These are phyloP conservation scores for Pleurotus sapidus DNA, from an alignment of 768 basidiomycete genomes.

Conservation along the genomic window DNA sequence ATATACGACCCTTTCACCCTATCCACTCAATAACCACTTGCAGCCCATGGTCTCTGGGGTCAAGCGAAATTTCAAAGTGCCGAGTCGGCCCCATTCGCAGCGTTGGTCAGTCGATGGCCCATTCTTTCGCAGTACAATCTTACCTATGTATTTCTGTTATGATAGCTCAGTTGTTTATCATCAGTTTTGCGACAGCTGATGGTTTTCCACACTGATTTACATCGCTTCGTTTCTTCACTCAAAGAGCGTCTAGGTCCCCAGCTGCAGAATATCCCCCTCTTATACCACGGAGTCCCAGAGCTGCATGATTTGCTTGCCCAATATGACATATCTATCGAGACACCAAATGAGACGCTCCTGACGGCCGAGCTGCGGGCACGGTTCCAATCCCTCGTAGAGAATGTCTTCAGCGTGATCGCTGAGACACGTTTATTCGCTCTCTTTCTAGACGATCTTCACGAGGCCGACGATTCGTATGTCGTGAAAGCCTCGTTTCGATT, in stretches of 20 bases:
- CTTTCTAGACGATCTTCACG: constrained; percentile 73
- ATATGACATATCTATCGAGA: constrained; percentile 49
- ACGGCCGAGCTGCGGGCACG: constrained; percentile 63
- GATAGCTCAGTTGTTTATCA: constrained; percentile 62
- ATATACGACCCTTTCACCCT: background rate
- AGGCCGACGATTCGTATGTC: constrained; percentile 65
- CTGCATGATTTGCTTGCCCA: constrained; percentile 57
- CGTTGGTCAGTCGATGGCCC: constrained; percentile 42
- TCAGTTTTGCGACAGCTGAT: constrained; percentile 72
- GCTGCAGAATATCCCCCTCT: constrained; percentile 62
- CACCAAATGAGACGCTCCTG: constrained; percentile 52
- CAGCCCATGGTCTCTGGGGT: constrained; percentile 72
- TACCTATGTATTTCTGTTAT: constrained; percentile 1
- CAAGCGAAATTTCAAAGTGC: constrained; percentile 70
- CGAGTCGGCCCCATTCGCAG: constrained; percentile 67
- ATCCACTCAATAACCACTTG: constrained; percentile 1
- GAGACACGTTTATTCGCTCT: constrained; percentile 70
- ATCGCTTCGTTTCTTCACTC: constrained; percentile 59
- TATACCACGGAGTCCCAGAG: constrained; percentile 72
- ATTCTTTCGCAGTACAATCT: background rate
- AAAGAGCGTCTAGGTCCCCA: constrained; percentile 67
- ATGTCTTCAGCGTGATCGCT: constrained; percentile 65
- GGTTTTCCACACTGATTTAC: constrained; percentile 68
- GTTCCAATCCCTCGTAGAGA: constrained; percentile 69
- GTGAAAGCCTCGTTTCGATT: background rate